A percentile compares a stretch with the other conserved stretches of the same genome.
phyloP scores from a whole-genome alignment of 805 yeast species.

The Candida lessepsii region DNA sequence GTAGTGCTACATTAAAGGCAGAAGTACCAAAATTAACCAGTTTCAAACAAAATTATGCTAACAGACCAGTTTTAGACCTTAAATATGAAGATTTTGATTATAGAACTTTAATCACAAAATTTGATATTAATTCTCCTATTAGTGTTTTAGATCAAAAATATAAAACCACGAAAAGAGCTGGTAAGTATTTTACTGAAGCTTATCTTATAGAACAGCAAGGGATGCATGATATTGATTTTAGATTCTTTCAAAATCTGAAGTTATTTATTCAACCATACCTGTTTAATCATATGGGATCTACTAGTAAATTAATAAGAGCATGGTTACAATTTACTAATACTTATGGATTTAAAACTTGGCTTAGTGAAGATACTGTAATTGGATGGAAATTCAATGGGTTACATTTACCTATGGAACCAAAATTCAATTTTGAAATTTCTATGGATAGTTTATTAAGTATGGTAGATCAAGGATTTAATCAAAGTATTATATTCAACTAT shows the following conservation, averaged over 20 bases:
- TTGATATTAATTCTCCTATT: conserved; percentile 5
- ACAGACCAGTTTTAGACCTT: conserved; percentile 4
- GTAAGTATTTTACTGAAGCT: conserved; percentile 15
- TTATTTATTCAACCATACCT: conserved; percentile 2
- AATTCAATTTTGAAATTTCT: conserved; percentile 50
- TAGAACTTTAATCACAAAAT: neutral
- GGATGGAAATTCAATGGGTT: conserved; percentile 52
- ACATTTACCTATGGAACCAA: conserved; percentile 54
- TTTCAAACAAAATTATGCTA: conserved; percentile 6
- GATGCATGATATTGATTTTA: conserved; percentile 13
- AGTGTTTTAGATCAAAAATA: conserved; percentile 9
- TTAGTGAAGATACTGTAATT: conserved; percentile 35
- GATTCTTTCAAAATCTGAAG: conserved; percentile 13
- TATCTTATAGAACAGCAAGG: conserved; percentile 9
- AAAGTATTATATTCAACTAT: conserved; percentile 39
- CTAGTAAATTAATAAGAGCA: conserved; percentile 41
- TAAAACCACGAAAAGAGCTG: conserved; percentile 13
- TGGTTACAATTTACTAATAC: conserved; percentile 45
- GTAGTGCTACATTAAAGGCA: neutral
- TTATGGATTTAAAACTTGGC: conserved; percentile 37
- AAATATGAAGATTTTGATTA: conserved; percentile 13
- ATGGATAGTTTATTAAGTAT: conserved; percentile 42
- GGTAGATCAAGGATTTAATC: conserved; percentile 38
- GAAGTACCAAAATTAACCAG: conserved; percentile 7
- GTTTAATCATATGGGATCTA: conserved; percentile 6